phyloP scores from a whole-genome alignment of 2,329 filamentous ascomycete genomes.

The Aphanoascus verrucosus region DNA sequence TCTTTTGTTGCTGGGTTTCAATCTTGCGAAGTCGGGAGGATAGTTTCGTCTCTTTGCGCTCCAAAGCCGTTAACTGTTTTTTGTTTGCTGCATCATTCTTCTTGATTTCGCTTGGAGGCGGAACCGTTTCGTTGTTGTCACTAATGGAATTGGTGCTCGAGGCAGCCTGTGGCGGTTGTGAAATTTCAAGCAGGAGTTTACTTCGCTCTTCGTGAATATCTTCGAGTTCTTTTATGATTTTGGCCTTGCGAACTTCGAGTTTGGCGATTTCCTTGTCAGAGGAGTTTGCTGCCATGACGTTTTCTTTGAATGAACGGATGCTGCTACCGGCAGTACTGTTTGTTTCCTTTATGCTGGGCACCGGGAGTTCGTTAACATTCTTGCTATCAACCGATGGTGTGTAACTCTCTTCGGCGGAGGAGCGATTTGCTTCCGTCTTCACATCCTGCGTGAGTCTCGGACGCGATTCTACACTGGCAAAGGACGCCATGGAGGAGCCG shows the following conservation, averaged over 20 bases:
- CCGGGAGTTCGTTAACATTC: too few species aligned
- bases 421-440: neutral
- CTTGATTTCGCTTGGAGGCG: constrained; percentile 15
- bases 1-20: constrained; percentile 33
- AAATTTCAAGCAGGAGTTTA: neutral
- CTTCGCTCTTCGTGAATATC: constrained; percentile 1
- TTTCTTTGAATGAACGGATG: constrained; percentile 2
- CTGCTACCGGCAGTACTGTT: constrained; percentile 4
- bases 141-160: neutral
- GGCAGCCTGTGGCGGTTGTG: neutral
- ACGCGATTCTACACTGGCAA: neutral
- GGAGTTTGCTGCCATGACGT: neutral
- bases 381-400: neutral
- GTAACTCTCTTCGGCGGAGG: neutral
- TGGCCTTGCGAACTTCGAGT: constrained; percentile 7
- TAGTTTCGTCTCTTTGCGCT: constrained; percentile 28
- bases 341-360: neutral
- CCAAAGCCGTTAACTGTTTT: constrained; percentile 25
- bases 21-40: constrained; percentile 34
- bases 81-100: constrained; percentile 19
- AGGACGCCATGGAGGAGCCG: neutral
- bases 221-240: constrained; percentile 10
- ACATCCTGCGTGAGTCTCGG: neutral
- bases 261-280: constrained; percentile 12
- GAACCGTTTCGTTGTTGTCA: neutral